Percentiles rank a stretch among this genome's conserved stretches.
These are phyloP conservation scores for Butyriboletus pseudospeciosus DNA, from an alignment of 1,284 basidiomycete species.

Conservation along the genomic window DNA sequence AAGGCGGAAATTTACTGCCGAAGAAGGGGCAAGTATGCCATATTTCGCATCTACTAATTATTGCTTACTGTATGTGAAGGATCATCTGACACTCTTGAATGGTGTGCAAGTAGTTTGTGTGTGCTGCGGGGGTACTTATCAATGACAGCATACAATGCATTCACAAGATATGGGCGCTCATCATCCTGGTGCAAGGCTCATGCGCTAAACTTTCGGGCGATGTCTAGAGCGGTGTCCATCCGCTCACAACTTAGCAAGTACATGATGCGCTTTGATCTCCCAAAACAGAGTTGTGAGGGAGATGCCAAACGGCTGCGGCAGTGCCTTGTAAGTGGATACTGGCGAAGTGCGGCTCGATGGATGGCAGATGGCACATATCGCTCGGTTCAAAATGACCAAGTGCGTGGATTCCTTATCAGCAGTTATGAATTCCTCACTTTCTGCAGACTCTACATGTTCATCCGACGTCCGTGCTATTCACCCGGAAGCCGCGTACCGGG, in stretches of 20 bases:
- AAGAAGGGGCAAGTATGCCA: conserved; percentile 77
- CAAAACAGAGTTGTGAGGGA: conserved; percentile 76
- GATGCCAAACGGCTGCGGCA: conserved; percentile 74
- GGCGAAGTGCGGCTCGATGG: conserved; percentile 90
- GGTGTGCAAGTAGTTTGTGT: conserved; percentile 43
- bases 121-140: conserved; percentile 5
- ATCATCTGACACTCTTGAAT: conserved; percentile 88
- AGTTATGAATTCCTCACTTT: conserved; percentile 1
- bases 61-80: conserved; percentile 44
- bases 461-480: conserved; percentile 93
- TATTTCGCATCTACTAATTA: neutral
- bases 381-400: conserved; percentile 77
- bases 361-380: conserved; percentile 85
- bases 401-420: conserved; percentile 23
- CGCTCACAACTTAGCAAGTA: conserved; percentile 90
- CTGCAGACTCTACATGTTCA: conserved; percentile 82
- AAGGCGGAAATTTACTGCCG: conserved; percentile 90
- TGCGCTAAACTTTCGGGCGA: conserved; percentile 85
- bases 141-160: conserved; percentile 82
- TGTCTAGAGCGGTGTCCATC: conserved; percentile 90
- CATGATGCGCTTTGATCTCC: conserved; percentile 80
- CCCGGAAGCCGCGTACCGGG: conserved; percentile 80
- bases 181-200: conserved; percentile 92
- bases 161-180: conserved; percentile 75
- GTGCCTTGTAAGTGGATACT: conserved; percentile 90